Conservation (phyloP, 2,329 filamentous ascomycete genomes). For the Aspergillus puulaauensis region DNA sequence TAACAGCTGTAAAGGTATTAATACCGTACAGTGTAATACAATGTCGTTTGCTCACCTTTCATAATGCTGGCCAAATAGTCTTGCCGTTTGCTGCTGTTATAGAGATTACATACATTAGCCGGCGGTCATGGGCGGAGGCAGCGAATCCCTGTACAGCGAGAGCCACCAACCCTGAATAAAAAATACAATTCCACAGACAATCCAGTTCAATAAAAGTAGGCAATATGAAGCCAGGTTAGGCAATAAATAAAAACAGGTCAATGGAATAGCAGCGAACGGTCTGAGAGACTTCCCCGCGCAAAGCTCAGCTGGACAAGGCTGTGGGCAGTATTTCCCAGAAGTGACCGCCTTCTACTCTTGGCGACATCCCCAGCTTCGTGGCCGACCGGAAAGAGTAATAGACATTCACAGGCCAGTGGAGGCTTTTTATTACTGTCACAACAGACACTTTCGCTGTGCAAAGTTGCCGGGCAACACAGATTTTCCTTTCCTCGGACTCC, state of each 20-base stretch:
- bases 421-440: constrained; percentile 9
- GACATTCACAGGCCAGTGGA: constrained; percentile 13
- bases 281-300: constrained; percentile 2
- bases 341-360: constrained; percentile 14
- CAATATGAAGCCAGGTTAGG: background rate
- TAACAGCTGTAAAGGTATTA: constrained; percentile 62
- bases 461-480: constrained; percentile 10
- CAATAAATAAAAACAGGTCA: background rate
- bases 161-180: background rate
- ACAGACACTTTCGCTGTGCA: constrained; percentile 8
- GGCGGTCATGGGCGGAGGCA: background rate
- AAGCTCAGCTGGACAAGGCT: background rate
- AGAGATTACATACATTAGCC: background rate
- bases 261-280: background rate
- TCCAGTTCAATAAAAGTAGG: background rate
- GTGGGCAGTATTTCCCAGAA: background rate
- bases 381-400: constrained; percentile 15
- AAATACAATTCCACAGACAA: background rate
- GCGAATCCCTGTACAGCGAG: background rate
- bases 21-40: background rate
- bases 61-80: constrained; percentile 22
- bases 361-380: constrained; percentile 14
- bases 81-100: background rate
- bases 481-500: background rate
- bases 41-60: constrained; percentile 38